Base-by-base conservation (phyloP, 371 early-diverging fungal genomes). In the Lichtheimia ramosa region DNA sequence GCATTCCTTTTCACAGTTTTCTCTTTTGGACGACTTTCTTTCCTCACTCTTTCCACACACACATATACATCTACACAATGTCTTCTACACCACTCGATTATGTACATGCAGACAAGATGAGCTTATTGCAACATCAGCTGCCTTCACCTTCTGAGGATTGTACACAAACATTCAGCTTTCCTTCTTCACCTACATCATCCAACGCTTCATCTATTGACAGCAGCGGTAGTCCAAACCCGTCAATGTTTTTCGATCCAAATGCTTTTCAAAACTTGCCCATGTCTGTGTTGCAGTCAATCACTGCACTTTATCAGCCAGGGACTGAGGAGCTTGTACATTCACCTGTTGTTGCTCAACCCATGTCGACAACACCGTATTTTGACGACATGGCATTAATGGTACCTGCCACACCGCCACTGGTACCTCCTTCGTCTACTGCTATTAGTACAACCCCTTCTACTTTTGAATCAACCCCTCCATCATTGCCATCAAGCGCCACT, bases 191-290 rank as follows among this genome's bases (percentile, higher is more conserved):
- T 39, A 60, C 61, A 18, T 60, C 48, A 6, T 60, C 61, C 6
- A 60, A 25, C 15, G 41, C 52, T 20, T 60, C 61, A 6, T 60
- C 50, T 27, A 18, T 46, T n/a, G 46, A 46, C 46, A 46, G 43
- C 18, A 5, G 18, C 6, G 51, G 51, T 16, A 59, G 51, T n/a
- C 51, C 59, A 3, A 34, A 40, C 24, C 21, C 46, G 6, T 18
- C 18, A 5, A 15, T 54, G 16, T 48, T 69, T 24, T 69, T 69
- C 53, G 65, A 73, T 27, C 73, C 67, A 15, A 58, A 50, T 46
- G 54, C 58, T 1, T 56, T 74, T n/a, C 68, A 74, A 55, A 68
- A 70, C 24, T 54, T 70, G 12, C 74, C 74, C 10, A 59, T 64
- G 10, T 60, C 74, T 56, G 66, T 60, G 10, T 24, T 60, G 46